These are phyloP conservation scores for Oryza meyeriana DNA, from an alignment of 176 grass and related monocot genomes.

Conservation along the genomic window DNA sequence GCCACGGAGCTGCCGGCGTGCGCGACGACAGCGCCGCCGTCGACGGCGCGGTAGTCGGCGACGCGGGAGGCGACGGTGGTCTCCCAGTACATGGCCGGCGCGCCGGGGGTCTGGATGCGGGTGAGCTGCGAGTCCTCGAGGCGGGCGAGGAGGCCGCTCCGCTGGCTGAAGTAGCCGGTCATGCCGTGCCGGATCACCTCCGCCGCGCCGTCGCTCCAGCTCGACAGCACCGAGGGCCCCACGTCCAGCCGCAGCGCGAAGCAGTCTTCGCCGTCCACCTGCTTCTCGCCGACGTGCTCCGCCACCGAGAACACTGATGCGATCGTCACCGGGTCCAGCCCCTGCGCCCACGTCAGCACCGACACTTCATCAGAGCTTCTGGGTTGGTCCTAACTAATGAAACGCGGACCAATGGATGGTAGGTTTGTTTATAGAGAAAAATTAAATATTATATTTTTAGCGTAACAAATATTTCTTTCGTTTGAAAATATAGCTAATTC, in stretches of 20 bases:
- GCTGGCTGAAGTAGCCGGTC: constrained; percentile 89
- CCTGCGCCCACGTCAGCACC: constrained; percentile 27
- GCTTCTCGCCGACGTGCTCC: constrained; percentile 73
- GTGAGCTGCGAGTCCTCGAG: constrained; percentile 87
- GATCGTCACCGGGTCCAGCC: constrained; percentile 75
- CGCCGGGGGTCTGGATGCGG: constrained; percentile 76
- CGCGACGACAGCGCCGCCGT: constrained; percentile 39
- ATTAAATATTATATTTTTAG: too few species aligned
- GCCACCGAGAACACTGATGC: constrained; percentile 68
- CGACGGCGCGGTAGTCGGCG: constrained; percentile 61
- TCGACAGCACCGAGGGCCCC: constrained; percentile 46
- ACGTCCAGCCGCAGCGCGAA: constrained; percentile 73
- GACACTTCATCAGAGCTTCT: neutral
- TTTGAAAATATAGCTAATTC: too few species aligned
- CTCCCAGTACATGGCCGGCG: constrained; percentile 86
- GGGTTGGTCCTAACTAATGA: too few species aligned
- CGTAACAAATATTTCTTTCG: too few species aligned
- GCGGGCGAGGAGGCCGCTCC: constrained; percentile 65
- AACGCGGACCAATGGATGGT: too few species aligned
- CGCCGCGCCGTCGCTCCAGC: constrained; percentile 70
- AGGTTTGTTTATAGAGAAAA: too few species aligned
- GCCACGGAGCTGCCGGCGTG: constrained; percentile 58
- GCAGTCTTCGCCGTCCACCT: constrained; percentile 80
- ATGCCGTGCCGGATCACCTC: constrained; percentile 85
- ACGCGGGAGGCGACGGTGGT: constrained; percentile 56